These are phyloP conservation scores for Lomentospora prolificans DNA, from an alignment of 2,329 filamentous ascomycete species.

Conservation along the genomic window DNA sequence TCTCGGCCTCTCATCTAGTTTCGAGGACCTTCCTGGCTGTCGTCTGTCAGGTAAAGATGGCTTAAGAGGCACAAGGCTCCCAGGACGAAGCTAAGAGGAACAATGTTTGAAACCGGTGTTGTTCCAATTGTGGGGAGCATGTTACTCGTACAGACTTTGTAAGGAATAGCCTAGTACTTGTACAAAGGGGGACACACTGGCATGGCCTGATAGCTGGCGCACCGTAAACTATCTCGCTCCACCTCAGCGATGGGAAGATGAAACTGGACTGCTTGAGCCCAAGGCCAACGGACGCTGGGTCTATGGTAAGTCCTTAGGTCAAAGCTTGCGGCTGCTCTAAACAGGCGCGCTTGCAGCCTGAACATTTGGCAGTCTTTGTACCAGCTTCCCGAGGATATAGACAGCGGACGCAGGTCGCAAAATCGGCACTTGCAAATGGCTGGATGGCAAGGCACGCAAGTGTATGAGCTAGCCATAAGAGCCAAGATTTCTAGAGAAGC, in stretches of 20 bases:
- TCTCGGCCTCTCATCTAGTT: neutral
- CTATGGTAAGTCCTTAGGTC: too few relatives aligned
- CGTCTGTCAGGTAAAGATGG: neutral
- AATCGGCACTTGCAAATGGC: too few relatives aligned
- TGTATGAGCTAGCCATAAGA: too few relatives aligned
- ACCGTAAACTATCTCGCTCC: neutral
- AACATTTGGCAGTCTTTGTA: too few relatives aligned
- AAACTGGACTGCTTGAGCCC: too few relatives aligned
- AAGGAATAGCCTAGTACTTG: neutral
- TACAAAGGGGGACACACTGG: neutral
- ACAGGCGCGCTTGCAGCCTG: neutral
- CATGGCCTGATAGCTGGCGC: neutral
- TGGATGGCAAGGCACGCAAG: too few relatives aligned
- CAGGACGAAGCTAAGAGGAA: neutral
- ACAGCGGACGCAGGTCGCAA: too few relatives aligned
- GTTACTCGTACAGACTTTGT: neutral
- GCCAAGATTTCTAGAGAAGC: too few relatives aligned
- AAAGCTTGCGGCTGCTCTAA: neutral
- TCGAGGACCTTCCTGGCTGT: neutral
- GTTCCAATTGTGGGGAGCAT: neutral
- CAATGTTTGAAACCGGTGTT: neutral
- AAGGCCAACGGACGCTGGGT: too few relatives aligned
- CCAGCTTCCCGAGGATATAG: too few relatives aligned
- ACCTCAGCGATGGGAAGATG: too few relatives aligned
- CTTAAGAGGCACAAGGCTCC: neutral